Evolutionary conservation across 371 early-diverging fungal species (phyloP), one percentile per base, ranked within the genome.

Genomic region (Mucor lusitanicus): DNA sequence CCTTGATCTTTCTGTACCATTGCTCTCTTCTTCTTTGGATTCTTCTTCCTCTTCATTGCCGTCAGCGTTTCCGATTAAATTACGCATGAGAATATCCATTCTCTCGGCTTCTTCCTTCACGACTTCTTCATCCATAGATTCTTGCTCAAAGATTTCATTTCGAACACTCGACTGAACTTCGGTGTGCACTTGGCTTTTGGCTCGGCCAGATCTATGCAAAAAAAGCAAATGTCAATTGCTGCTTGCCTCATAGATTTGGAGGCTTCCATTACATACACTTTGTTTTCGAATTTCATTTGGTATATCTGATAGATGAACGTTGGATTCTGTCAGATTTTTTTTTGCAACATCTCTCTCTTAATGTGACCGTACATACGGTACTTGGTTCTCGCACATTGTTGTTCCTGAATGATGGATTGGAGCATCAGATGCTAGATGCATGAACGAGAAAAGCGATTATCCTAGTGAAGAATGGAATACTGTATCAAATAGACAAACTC

Each of bases 31-130:
- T 9, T 50, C 3, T 39, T 27, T 57, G 42, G 55, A 57, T 58
- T 66, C 67, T 23, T 63, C 25, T 12, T 54, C 63, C 17, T 69
- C 56, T 21, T 69, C 53, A 23, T 69, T 48, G 3, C 60, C 67
- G 8, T 53, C 60, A 12, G 13, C 53, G n/a, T 53, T 54, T 21
- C 60, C 61, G 30, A 68, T 64, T 9, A 68, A 33, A 40, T 65
- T 54, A 44, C 64, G 68, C 77, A 73, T 74, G 30, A 77, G 56
- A 4, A 42, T 39, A 48, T 77, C 68, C 75, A 73, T 77, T 69
- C 56, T 68, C 60, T 55, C 59, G 8, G 70, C 50, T 13, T 67
- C 77, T 30, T 66, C 70, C 37, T 74, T 57, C 15, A 44, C 15
- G 1, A 33, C 23, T 15, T 63, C 67, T 21, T 59, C 62, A 30